A percentile compares a stretch with the other conserved stretches of the same genome.
phyloP scores from a whole-genome alignment of 306 rosid genomes.

The Quercus aquifolioides region DNA sequence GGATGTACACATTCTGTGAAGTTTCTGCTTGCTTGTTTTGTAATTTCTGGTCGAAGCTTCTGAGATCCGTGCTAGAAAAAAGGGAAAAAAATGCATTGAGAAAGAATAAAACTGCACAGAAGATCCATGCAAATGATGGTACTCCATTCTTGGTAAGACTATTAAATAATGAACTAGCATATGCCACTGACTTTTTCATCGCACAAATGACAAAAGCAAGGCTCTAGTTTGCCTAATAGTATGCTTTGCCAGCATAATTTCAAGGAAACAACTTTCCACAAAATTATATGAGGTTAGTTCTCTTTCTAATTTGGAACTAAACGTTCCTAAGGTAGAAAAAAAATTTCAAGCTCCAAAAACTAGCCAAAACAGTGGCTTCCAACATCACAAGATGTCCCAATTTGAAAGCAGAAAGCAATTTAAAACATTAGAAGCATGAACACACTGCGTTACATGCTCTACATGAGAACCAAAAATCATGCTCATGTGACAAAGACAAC shows the following conservation, averaged over 20 bases:
- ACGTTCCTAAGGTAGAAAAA: not conserved
- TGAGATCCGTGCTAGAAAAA: slow-evolving; percentile 15
- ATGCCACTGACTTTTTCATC: not conserved
- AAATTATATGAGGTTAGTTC: not conserved
- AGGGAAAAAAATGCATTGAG: not conserved
- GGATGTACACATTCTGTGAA: slow-evolving; percentile 3
- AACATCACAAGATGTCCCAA: not conserved
- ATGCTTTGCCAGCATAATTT: not conserved
- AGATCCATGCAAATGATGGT: not conserved
- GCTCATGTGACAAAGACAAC: slow-evolving; percentile 5
- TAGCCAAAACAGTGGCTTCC: not conserved
- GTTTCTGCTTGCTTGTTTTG: slow-evolving; percentile 9
- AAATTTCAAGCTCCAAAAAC: not conserved
- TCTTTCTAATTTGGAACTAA: not conserved
- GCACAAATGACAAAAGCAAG: not conserved
- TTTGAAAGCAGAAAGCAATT: not conserved
- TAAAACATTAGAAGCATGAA: not conserved
- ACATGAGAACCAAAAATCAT: not conserved
- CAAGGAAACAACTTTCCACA: not conserved
- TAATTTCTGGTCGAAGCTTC: slow-evolving; percentile 7
- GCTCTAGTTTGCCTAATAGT: not conserved
- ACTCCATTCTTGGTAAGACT: not conserved
- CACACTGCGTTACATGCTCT: not conserved
- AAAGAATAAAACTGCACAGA: not conserved
- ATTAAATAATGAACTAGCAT: not conserved